Evolutionary conservation across 192 early-diverging fungal genomes (phyloP), one percentile per base, ranked within the genome.

Genomic region (Coemansia javaensis): DNA sequence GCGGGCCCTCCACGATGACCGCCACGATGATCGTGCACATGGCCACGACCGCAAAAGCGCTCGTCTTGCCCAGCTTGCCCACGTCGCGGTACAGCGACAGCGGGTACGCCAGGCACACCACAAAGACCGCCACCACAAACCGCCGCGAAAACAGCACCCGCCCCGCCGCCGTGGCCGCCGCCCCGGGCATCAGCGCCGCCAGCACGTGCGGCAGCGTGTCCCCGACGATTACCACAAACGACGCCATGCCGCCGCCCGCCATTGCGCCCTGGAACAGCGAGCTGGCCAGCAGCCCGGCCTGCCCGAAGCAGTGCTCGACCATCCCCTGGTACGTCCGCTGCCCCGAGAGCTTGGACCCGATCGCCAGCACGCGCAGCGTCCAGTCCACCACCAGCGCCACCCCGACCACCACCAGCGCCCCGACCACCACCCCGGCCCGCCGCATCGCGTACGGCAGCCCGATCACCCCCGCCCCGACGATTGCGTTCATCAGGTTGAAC

Each of bases 401-500:
- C 12, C 47, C 40, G 9, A 83, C 34, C 7, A 85, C 47, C 34
- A 86, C 50, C 14, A 75, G 6, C 0, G 82, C 32, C 2, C 82
- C 83, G 1, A 65, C 42, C n/a, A 77, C 35, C 24, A 88, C 63
- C 31, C 89, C 93, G 2, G 93, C 84, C 60, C 91, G 81, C 37
- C 77, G 77, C 54, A 93, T 89, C 21, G 90, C 82, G 52, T 84
- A 92, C 0, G 93, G 93, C 9, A 96, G 58, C 2, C 93, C 93
- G 65, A 82, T 81, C 25, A 78, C 81, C 63, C 93, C 93, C 15
- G 93, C 93, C 9, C 93, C 93, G 50, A 96, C 85, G 27, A 96
- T 96, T 33, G 88, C 88, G 62, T 96, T 96, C 22, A 91, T 89
- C 75, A 96, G 86, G 51, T 93, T 92, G 55, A 93, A 84, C 31